Evolutionary conservation across 441 rosid genomes (phyloP), one percentile per base, ranked within the genome.

Genomic region (Mallotus japonicus): DNA sequence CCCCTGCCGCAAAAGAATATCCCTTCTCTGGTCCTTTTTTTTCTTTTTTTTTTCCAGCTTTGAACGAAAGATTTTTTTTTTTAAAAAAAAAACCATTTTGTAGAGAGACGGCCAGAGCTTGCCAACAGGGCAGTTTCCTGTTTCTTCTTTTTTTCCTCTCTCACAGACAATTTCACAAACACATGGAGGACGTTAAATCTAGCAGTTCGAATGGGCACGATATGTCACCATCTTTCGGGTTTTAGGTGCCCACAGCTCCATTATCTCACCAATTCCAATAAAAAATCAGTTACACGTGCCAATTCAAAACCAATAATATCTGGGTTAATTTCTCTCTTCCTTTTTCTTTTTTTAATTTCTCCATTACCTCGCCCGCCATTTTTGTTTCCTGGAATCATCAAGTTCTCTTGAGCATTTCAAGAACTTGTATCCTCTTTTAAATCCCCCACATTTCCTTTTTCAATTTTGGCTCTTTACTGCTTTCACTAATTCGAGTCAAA

Each of bases 251-350:
- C 13, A 46, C 32, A 47, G 58, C 66, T 66, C 59, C 66, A 61
- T 71, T 57, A 69, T 59, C 65, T 62, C 53, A 19, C 53, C 75
- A 40, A 62, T 72, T 72, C 58, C 68, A 50, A 50, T 46, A 71
- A 72, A 72, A 62, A 32, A 50, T 62, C 42, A 20, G 20, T 62
- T 11, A 51, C 75, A 72, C 75, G 75, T 72, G 75, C 66, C 67
- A 49, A 72, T 62, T 62, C 50, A 50, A 51, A 62, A 49, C 3
- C 47, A 50, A 62, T 58, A 66, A 65, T 73, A 65, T 65, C 71
- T 73, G 16, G 65, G 57, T 53, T 46, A 50, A 49, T 50, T 24
- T 24, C 9, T 28, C 40, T 16, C 32, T 28, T 24, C 28, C 2
- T 24, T 2, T 24, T 24, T 2, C 2, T 24, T 24, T 28, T 28